These are phyloP conservation scores for Entrophospora sp. DNA, from an alignment of 192 early-diverging fungal genomes.

Conservation along the genomic window DNA sequence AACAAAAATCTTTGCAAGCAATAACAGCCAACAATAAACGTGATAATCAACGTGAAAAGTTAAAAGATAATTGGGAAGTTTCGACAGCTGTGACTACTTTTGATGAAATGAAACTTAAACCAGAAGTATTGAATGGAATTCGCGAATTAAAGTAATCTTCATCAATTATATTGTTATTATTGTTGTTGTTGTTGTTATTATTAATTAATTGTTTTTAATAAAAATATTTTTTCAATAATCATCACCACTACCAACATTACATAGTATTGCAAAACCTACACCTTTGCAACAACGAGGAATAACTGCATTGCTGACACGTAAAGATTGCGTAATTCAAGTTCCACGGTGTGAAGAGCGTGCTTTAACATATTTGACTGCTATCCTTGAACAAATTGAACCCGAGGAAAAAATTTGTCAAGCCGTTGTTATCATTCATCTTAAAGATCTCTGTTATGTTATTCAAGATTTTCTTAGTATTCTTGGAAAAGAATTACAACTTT, in stretches of 20 bases:
- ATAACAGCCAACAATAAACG: no score
- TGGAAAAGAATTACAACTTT: neutral
- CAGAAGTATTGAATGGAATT: neutral
- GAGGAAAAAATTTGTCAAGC: constrained; percentile 1
- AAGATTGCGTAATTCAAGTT: constrained; percentile 9
- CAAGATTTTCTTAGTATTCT: neutral
- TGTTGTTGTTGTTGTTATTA: neutral
- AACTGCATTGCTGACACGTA: neutral
- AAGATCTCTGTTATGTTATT: constrained; percentile 7
- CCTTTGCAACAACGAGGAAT: constrained; percentile 9
- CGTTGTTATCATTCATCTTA: constrained; percentile 1
- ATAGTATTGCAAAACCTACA: no score
- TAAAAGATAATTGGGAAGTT: constrained; percentile 8
- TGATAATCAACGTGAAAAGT: neutral
- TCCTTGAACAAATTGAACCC: constrained; percentile 12
- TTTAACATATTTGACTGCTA: neutral
- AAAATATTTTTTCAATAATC: neutral
- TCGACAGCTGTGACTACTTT: neutral
- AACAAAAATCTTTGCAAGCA: no score
- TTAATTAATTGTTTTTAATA: neutral
- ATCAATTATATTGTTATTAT: neutral
- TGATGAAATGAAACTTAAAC: constrained; percentile 16
- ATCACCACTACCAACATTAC: no score
- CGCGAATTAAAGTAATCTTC: neutral
- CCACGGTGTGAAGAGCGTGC: constrained; percentile 5